phyloP scores from a whole-genome alignment of 2,329 filamentous ascomycete genomes.

The Colletotrichum falcatum region DNA sequence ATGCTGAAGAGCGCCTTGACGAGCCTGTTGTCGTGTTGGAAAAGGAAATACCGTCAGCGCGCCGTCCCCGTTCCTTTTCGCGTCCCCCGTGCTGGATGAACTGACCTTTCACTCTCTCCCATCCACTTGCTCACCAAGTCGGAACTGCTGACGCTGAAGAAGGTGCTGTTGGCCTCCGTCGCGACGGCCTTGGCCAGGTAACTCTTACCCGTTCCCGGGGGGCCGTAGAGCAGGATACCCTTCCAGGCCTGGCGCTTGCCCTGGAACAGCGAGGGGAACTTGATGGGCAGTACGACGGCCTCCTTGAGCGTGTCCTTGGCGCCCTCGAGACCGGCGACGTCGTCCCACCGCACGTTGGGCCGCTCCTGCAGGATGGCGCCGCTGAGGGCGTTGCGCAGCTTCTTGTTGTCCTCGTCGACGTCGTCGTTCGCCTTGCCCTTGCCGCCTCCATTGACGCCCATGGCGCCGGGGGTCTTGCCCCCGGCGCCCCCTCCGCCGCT shows the following conservation, averaged over 20 bases:
- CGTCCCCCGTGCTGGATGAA: neutral
- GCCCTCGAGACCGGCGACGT: slow-evolving; percentile 92
- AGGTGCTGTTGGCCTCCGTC: slow-evolving; percentile 98
- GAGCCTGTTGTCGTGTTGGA: slow-evolving; percentile 72
- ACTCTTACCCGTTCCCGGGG: slow-evolving; percentile 96
- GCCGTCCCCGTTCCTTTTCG: neutral
- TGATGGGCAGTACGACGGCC: slow-evolving; percentile 96
- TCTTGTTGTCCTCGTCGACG: slow-evolving; percentile 93
- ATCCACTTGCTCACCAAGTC: slow-evolving; percentile 99
- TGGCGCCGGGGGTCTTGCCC: slow-evolving; percentile 69
- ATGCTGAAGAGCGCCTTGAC: slow-evolving; percentile 98
- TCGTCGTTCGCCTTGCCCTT: slow-evolving; percentile 71
- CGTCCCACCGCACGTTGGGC: slow-evolving; percentile 97
- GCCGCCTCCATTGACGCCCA: slow-evolving; percentile 73
- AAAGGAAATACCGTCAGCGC: slow-evolving; percentile 3
- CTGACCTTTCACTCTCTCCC: slow-evolving; percentile 96
- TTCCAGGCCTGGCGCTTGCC: slow-evolving; percentile 99
- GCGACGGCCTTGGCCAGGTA: slow-evolving; percentile 97
- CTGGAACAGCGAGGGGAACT: slow-evolving; percentile 95
- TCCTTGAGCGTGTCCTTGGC: slow-evolving; percentile 98
- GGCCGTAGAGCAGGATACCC: slow-evolving; percentile 94
- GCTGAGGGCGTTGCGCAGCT: slow-evolving; percentile 88
- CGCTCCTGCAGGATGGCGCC: slow-evolving; percentile 95
- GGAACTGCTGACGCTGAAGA: slow-evolving; percentile 98
- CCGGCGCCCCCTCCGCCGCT: slow-evolving; percentile 73